phyloP scores from a whole-genome alignment of 352 stramenopile species.

The Phytophthora citrophthora region DNA sequence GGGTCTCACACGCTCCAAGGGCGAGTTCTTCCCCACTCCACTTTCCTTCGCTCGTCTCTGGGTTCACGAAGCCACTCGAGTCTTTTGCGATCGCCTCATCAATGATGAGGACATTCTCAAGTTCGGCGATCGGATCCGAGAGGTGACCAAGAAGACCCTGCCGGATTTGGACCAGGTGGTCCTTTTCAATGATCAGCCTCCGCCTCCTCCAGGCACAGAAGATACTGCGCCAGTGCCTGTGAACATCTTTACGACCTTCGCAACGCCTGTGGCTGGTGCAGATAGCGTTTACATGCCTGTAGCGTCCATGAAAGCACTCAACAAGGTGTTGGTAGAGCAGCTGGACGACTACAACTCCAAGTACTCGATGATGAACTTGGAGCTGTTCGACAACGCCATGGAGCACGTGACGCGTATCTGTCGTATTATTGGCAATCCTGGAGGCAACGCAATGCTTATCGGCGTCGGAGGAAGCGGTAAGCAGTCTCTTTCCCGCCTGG shows the following conservation, averaged over 20 bases:
- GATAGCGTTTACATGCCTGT: constrained; percentile 83
- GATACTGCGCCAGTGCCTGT: constrained; percentile 40
- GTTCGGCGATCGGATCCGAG: constrained; percentile 92
- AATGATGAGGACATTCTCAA: constrained; percentile 94
- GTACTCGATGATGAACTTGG: constrained; percentile 98
- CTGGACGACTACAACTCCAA: constrained; percentile 97
- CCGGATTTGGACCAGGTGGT: constrained; percentile 85
- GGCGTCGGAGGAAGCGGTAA: constrained; percentile 97
- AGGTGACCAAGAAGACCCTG: constrained; percentile 94
- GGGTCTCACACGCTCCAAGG: constrained; percentile 91
- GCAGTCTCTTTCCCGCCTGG: constrained; percentile 95
- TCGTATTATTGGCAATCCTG: constrained; percentile 96
- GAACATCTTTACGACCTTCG: constrained; percentile 97
- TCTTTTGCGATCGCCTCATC: constrained; percentile 97
- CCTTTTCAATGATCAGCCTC: constrained; percentile 79
- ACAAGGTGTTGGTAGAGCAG: constrained; percentile 93
- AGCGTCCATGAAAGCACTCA: constrained; percentile 82
- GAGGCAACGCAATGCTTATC: constrained; percentile 98
- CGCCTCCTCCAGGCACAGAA: constrained; percentile 25
- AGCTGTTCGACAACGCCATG: constrained; percentile 98
- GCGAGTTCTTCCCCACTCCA: constrained; percentile 92
- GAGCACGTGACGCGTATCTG: constrained; percentile 97
- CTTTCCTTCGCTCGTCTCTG: constrained; percentile 92
- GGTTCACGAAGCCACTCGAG: constrained; percentile 97
- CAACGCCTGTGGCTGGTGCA: constrained; percentile 64